These are phyloP conservation scores for Nicotiana knightiana DNA, from an alignment of 257 asterid genomes.

Conservation along the genomic window DNA sequence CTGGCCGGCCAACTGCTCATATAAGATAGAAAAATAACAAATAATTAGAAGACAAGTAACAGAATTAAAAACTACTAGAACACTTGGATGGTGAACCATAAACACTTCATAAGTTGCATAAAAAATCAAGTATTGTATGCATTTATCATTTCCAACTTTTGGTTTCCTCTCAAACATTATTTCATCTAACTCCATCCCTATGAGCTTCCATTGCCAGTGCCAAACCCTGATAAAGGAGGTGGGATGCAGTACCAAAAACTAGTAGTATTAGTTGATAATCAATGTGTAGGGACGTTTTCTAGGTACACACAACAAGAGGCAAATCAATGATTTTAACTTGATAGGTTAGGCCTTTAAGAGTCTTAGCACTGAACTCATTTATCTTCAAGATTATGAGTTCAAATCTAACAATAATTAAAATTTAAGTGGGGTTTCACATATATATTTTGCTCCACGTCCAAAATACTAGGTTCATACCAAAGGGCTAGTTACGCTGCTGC, in stretches of 20 bases:
- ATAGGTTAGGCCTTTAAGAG: too few relatives aligned
- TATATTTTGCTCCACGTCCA: too few relatives aligned
- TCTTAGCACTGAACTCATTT: too few relatives aligned
- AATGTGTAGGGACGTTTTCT: neutral
- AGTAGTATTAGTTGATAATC: neutral
- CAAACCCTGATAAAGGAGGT: neutral
- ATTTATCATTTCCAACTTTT: neutral
- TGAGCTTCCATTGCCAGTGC: neutral
- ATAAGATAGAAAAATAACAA: neutral
- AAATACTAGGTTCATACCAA: too few relatives aligned
- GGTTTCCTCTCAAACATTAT: neutral
- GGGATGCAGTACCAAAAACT: neutral
- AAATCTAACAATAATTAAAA: too few relatives aligned
- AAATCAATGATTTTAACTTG: neutral
- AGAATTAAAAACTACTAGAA: neutral
- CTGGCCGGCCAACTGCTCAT: constrained; percentile 82
- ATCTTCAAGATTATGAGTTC: too few relatives aligned
- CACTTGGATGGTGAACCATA: neutral
- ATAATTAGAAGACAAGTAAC: neutral
- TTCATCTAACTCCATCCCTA: neutral
- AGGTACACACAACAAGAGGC: neutral
- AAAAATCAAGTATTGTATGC: neutral
- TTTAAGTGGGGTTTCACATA: too few relatives aligned
- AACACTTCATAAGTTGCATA: neutral
- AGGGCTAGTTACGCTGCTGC: too few relatives aligned